These are phyloP conservation scores for Lasiodiplodia sp. DNA, from an alignment of 2,329 filamentous ascomycete species.

Conservation along the genomic window DNA sequence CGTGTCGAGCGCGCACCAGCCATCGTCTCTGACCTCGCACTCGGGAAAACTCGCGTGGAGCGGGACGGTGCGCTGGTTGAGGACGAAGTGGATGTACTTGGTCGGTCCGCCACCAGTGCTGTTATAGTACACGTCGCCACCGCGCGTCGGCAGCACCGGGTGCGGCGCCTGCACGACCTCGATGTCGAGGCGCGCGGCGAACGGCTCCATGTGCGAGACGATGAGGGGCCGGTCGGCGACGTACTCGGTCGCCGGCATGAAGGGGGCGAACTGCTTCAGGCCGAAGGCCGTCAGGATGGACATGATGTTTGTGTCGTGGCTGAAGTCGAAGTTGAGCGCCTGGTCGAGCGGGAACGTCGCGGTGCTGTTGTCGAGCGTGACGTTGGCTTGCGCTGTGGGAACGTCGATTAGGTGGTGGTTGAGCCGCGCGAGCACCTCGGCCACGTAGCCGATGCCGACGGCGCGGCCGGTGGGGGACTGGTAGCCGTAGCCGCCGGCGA, in stretches of 20 bases:
- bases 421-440: slow-evolving; percentile 75
- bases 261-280: slow-evolving; percentile 70
- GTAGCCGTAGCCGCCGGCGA: slow-evolving; percentile 68
- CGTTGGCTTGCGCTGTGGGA: slow-evolving; percentile 61
- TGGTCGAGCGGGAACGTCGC: slow-evolving; percentile 78
- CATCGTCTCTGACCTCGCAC: slow-evolving; percentile 72
- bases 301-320: slow-evolving; percentile 78
- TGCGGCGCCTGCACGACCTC: slow-evolving; percentile 74
- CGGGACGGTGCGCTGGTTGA: slow-evolving; percentile 77
- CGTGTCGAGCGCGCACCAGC: slow-evolving; percentile 77
- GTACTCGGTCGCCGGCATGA: slow-evolving; percentile 61
- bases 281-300: slow-evolving; percentile 76
- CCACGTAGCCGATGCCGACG: slow-evolving; percentile 71
- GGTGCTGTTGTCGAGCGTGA: slow-evolving; percentile 72
- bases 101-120: slow-evolving; percentile 61
- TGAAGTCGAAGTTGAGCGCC: slow-evolving; percentile 78
- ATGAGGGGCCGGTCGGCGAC: slow-evolving; percentile 67
- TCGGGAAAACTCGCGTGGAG: slow-evolving; percentile 70
- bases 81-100: slow-evolving; percentile 75
- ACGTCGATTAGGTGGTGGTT: slow-evolving; percentile 65
- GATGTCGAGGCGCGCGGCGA: slow-evolving; percentile 75
- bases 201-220: slow-evolving; percentile 73
- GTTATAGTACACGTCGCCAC: slow-evolving; percentile 36
- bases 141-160: slow-evolving; percentile 59
- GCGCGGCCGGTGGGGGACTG: slow-evolving; percentile 72